These are phyloP conservation scores for Viola odorata DNA, from an alignment of 345 rosid species.

Conservation along the genomic window DNA sequence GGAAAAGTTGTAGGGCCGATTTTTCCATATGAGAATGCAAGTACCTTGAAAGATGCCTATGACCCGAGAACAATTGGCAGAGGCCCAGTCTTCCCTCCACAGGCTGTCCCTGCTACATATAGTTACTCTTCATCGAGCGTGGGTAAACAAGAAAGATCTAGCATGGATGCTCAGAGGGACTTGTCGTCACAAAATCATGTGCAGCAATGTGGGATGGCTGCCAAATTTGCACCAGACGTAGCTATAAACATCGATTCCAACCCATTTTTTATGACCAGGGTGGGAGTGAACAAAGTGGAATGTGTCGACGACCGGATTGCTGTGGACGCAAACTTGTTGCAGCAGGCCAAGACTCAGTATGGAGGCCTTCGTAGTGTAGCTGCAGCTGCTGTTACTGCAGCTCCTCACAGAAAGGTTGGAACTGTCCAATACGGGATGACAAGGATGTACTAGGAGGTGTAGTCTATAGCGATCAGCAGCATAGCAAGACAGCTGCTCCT, in stretches of 20 bases:
- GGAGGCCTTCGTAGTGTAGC: conserved; percentile 53
- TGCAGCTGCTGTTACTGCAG: conserved; percentile 28
- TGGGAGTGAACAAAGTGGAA: conserved; percentile 52
- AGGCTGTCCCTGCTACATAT: conserved; percentile 38
- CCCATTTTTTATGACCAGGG: conserved; percentile 68
- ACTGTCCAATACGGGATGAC: conserved; percentile 64
- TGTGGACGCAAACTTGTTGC: conserved; percentile 57
- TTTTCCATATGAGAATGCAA: conserved; percentile 50
- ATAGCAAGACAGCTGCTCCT: no score
- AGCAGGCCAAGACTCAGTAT: conserved; percentile 54
- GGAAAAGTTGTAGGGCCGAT: conserved; percentile 61
- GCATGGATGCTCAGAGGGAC: conserved; percentile 45
- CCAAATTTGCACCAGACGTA: conserved; percentile 59
- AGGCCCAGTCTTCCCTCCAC: conserved; percentile 42
- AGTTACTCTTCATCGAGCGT: conserved; percentile 33
- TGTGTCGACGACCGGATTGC: conserved; percentile 44
- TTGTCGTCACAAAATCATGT: conserved; percentile 46
- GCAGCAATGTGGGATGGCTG: conserved; percentile 44
- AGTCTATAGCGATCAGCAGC: no score
- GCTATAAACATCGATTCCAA: conserved; percentile 73
- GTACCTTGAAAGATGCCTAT: conserved; percentile 44
- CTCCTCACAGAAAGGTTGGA: conserved; percentile 68
- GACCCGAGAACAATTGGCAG: conserved; percentile 63
- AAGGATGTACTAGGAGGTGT: conserved; percentile 50
- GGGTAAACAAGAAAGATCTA: conserved; percentile 52